Conservation (phyloP, 2,329 filamentous ascomycete genomes). For the Trichoderma koningii region DNA sequence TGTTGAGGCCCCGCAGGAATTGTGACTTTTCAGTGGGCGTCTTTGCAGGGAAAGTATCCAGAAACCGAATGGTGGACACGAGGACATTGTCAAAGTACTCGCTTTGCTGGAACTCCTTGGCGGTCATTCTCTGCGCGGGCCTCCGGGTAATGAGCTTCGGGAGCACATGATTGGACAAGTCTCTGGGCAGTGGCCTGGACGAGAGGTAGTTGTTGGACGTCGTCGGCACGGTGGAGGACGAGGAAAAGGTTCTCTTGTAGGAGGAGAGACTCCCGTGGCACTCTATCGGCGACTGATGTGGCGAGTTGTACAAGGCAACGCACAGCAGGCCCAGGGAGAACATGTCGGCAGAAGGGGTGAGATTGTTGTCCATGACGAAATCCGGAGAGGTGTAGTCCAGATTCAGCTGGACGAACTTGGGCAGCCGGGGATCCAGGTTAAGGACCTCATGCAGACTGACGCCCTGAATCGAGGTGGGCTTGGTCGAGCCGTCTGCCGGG, state of each 20-base stretch:
- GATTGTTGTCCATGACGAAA: conserved; percentile 87
- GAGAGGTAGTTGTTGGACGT: conserved; percentile 82
- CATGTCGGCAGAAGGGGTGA: conserved; percentile 83
- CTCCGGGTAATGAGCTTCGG: conserved; percentile 84
- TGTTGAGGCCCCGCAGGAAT: conserved; percentile 85
- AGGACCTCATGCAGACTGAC: conserved; percentile 82
- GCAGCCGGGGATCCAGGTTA: conserved; percentile 82
- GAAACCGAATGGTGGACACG: conserved; percentile 92
- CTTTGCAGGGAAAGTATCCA: conserved; percentile 89
- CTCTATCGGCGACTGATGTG: conserved; percentile 83
- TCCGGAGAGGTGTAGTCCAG: conserved; percentile 94
- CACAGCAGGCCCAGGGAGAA: conserved; percentile 91
- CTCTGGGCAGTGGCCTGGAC: conserved; percentile 75
- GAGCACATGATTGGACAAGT: conserved; percentile 73
- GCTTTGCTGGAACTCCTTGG: conserved; percentile 90
- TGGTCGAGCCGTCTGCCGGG: conserved; percentile 73
- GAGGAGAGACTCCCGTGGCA: conserved; percentile 76
- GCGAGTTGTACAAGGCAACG: conserved; percentile 90
- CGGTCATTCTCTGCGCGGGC: conserved; percentile 83
- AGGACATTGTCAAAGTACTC: conserved; percentile 97
- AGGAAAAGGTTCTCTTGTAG: conserved; percentile 82
- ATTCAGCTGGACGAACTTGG: conserved; percentile 80
- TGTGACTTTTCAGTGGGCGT: conserved; percentile 86
- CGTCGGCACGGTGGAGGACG: conserved; percentile 76
- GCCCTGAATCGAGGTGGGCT: conserved; percentile 73